Evolutionary conservation across 441 rosid species (phyloP), one percentile per base, ranked within the genome.

Genomic region (Erysimum cheiri): DNA sequence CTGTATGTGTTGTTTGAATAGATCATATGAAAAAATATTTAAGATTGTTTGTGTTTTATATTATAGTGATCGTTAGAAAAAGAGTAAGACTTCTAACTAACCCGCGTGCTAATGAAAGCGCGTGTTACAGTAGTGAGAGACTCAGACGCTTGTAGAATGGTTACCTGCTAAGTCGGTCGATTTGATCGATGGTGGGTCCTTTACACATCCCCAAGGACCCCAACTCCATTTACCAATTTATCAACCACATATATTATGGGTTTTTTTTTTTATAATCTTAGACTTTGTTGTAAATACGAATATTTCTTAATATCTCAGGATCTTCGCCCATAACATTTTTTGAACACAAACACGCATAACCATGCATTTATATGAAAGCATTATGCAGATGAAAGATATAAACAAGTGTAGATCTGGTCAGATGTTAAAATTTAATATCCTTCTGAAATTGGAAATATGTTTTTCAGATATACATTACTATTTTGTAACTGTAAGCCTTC

Each of bases 161-260:
- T 28, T 74, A 74, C 78, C 70, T 64, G 59, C 70, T 72, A 64
- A 47, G 76, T 64, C 70, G 70, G 76, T 72, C 41, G 64, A 54
- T 44, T 40, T 46, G 44, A 31, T 55, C 24, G 43, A 37, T 56
- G 53, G 65, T 72, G 76, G 76, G 76, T 64, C 70, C 59, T 2
- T 39, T 61, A 6, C 56, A 43, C 40, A 53, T 41, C 60, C 50
- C 67, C 24, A 22, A 22, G 24, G 24, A 22, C 24, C 24, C 24
- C 77, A 65, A 58, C 68, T 67, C 61, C 77, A 59, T 66, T 56
- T 67, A 50, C 62, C 61, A 22, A 41, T 37, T 33, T 49, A 61
- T 62, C 69, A 53, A 41, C 75, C 75, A 41, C 56, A 44, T 44
- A 31, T 37, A 10, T 1, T 33, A 14, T 32, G 33, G 1, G 7